A percentile compares a stretch with the other conserved stretches of the same genome.
Conservation (phyloP, 1,139 yeast genomes). For the Nakaseomyces nivariensis region DNA sequence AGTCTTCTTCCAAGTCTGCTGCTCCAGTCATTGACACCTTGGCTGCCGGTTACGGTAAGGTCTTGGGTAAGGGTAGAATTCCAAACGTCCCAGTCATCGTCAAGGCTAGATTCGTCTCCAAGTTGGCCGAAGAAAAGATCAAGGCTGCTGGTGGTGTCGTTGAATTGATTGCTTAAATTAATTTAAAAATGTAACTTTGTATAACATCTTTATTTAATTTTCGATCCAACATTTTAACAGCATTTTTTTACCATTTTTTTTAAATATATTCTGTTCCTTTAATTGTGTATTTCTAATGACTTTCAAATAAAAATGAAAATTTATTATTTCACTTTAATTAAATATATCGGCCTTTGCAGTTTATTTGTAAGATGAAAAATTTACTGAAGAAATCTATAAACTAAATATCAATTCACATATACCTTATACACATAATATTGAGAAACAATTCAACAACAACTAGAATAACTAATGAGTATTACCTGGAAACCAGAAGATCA, state of each 20-base stretch:
- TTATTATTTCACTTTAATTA: too few relatives aligned
- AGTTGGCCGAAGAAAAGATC: slow-evolving; percentile 99
- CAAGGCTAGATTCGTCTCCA: slow-evolving; percentile 98
- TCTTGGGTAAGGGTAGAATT: slow-evolving; percentile 97
- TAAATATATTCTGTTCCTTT: background rate
- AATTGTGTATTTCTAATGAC: background rate
- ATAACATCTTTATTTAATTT: slow-evolving; percentile 2
- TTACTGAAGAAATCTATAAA: too few relatives aligned
- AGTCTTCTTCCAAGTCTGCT: slow-evolving; percentile 75
- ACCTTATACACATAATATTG: too few relatives aligned
- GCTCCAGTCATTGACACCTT: slow-evolving; percentile 99
- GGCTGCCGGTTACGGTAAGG: slow-evolving; percentile 99
- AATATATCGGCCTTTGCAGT: background rate
- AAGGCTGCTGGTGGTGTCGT: slow-evolving; percentile 99
- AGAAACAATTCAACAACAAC: too few relatives aligned
- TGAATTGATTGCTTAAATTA: slow-evolving; percentile 87
- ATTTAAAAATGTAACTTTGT: slow-evolving; percentile 1
- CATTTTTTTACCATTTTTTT: background rate
- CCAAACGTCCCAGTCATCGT: slow-evolving; percentile 98
- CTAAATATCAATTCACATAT: too few relatives aligned
- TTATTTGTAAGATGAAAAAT: too few relatives aligned
- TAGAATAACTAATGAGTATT: background rate
- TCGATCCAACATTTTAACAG: slow-evolving; percentile 3
- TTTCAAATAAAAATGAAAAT: background rate
- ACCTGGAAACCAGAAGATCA: slow-evolving; percentile 28